Conservation (phyloP, 2,329 filamentous ascomycete genomes). For the Catunica adiposa region DNA sequence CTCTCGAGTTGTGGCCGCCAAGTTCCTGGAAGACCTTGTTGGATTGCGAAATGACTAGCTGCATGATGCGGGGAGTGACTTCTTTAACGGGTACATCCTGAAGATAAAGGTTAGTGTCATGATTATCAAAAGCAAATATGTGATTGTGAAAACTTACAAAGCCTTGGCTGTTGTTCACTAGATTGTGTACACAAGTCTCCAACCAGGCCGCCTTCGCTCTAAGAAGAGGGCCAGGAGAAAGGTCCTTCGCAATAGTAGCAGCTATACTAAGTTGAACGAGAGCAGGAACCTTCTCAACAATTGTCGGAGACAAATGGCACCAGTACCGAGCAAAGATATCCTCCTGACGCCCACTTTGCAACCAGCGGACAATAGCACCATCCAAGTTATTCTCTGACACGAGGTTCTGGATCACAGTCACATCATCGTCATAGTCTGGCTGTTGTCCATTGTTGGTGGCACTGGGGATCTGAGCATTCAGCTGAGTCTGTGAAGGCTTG, state of each 20-base stretch:
- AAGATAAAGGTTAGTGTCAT: constrained; percentile 18
- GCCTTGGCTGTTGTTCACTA: constrained; percentile 30
- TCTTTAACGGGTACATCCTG: constrained; percentile 39
- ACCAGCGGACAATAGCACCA: constrained; percentile 48
- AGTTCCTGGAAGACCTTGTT: constrained; percentile 37
- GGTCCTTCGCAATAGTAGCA: constrained; percentile 43
- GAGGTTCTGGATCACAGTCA: constrained; percentile 42
- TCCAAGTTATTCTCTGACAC: constrained; percentile 47
- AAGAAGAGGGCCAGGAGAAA: constrained; percentile 35
- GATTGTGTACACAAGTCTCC: constrained; percentile 39
- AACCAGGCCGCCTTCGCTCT: constrained; percentile 43
- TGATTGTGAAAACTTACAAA: constrained; percentile 30
- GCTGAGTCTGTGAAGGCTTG: constrained; percentile 17
- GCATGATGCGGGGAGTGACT: constrained; percentile 41
- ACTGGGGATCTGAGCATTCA: constrained; percentile 12
- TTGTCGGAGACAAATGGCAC: constrained; percentile 21
- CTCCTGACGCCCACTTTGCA: constrained; percentile 45
- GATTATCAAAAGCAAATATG: neutral
- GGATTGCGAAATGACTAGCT: constrained; percentile 33
- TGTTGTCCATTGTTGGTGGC: neutral
- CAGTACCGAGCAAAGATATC: constrained; percentile 39
- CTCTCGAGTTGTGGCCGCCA: constrained; percentile 23
- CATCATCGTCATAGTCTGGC: constrained; percentile 26
- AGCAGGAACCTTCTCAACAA: constrained; percentile 39
- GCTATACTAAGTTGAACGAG: constrained; percentile 48